Evolutionary conservation across 768 basidiomycete genomes (phyloP).

Genomic region (Mycena capillaripes): DNA sequence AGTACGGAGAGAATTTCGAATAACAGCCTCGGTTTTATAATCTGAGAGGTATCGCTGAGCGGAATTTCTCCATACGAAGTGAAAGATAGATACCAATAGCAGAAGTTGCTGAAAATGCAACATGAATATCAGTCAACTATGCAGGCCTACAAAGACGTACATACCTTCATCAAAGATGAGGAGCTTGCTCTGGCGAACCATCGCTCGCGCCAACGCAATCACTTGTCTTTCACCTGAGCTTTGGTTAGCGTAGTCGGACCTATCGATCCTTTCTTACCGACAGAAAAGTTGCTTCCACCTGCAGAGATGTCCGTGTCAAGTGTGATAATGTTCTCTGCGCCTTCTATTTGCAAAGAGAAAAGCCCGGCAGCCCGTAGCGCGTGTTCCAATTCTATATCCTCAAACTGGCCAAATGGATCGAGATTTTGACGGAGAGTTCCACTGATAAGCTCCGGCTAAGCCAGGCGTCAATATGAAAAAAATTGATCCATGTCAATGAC

Average conservation of each 20-base stretch:
- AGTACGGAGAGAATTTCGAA: slow-evolving; percentile 54
- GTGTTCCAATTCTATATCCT: slow-evolving; percentile 52
- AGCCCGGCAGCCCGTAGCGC: slow-evolving; percentile 53
- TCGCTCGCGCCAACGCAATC: slow-evolving; percentile 53
- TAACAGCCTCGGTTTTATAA: slow-evolving; percentile 54
- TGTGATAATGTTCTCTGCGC: slow-evolving; percentile 40
- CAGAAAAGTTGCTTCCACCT: slow-evolving; percentile 46
- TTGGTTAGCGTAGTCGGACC: no score
- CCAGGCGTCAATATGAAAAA: neutral
- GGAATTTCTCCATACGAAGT: no score
- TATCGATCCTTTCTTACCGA: no score
- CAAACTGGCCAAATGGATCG: slow-evolving; percentile 61
- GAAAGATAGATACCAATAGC: slow-evolving; percentile 21
- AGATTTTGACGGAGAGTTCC: slow-evolving; percentile 61
- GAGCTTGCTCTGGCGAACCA: slow-evolving; percentile 36
- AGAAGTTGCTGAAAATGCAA: slow-evolving; percentile 22
- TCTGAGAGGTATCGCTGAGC: slow-evolving; percentile 15
- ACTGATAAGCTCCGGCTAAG: slow-evolving; percentile 51
- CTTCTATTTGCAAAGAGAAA: slow-evolving; percentile 49
- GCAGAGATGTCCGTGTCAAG: slow-evolving; percentile 24
- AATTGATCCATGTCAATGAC: neutral
- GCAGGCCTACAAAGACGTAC: neutral
- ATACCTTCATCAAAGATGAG: slow-evolving; percentile 38
- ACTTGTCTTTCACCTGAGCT: slow-evolving; percentile 64
- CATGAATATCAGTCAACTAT: neutral